Evolutionary conservation across 345 rosid species (phyloP).

Genomic region (Excoecaria cochinchinensis): DNA sequence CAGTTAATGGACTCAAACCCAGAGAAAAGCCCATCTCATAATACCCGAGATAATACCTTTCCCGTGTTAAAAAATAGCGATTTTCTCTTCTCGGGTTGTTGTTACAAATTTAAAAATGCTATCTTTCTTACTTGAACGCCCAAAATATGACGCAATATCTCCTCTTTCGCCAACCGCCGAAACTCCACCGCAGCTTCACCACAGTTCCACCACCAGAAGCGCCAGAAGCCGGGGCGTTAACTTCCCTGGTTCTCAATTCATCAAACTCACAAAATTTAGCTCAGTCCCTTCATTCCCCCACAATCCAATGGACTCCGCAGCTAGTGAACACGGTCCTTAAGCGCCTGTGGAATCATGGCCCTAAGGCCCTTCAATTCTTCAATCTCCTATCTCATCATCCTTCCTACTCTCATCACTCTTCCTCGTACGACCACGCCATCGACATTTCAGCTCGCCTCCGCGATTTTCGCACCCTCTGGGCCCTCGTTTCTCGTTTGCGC

Average conservation of each 20-base stretch:
- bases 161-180: slow-evolving; percentile 2
- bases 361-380: slow-evolving; percentile 79
- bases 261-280: slow-evolving; percentile 34
- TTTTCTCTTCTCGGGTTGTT: background rate
- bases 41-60: background rate
- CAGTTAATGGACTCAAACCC: background rate
- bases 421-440: slow-evolving; percentile 82
- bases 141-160: slow-evolving; percentile 2
- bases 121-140: background rate
- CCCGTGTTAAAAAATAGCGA: too few species aligned
- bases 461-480: slow-evolving; percentile 45
- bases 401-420: slow-evolving; percentile 45
- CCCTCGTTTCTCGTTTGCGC: slow-evolving; percentile 65
- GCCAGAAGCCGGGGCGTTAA: slow-evolving; percentile 25
- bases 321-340: slow-evolving; percentile 67
- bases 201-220: slow-evolving; percentile 14
- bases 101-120: background rate
- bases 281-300: slow-evolving; percentile 40
- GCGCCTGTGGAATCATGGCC: slow-evolving; percentile 83
- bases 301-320: slow-evolving; percentile 55
- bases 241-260: slow-evolving; percentile 44
- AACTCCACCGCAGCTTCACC: background rate
- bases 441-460: slow-evolving; percentile 82
- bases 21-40: background rate
- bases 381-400: slow-evolving; percentile 49